Conservation (phyloP, 768 basidiomycete species). For the Hysterangium stoloniferum region DNA sequence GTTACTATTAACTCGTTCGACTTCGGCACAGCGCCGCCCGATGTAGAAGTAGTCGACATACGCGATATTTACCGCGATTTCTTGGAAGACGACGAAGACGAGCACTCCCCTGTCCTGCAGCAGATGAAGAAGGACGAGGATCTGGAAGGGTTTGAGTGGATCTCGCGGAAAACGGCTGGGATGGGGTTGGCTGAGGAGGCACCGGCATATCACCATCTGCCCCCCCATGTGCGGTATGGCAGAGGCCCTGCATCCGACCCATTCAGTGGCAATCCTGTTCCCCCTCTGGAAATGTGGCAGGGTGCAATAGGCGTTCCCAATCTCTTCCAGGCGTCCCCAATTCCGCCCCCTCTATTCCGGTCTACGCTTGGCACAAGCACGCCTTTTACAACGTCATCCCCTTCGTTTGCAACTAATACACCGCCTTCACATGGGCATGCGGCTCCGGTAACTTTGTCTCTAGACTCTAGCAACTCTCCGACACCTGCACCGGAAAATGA, state of each 20-base stretch:
- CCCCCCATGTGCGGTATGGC: conserved; percentile 65
- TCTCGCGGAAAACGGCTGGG: conserved; percentile 54
- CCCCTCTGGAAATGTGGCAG: conserved; percentile 38
- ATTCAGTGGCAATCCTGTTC: conserved; percentile 42
- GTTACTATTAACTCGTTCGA: conserved; percentile 80
- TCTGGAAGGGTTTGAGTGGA: conserved; percentile 81
- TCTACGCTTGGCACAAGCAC: conserved; percentile 15
- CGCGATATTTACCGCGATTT: conserved; percentile 94
- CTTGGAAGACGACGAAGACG: conserved; percentile 68
- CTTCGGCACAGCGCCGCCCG: conserved; percentile 77
- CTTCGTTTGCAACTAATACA: conserved; percentile 5
- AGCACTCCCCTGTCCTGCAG: conserved; percentile 39
- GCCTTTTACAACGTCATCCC: conserved; percentile 12
- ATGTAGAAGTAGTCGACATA: conserved; percentile 85
- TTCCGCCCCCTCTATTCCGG: conserved; percentile 22
- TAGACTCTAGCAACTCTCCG: conserved; percentile 16
- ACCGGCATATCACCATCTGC: conserved; percentile 60
- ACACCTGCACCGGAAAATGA: conserved; percentile 26
- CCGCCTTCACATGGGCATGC: conserved; percentile 11
- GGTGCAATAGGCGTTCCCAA: conserved; percentile 30
- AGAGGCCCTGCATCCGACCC: conserved; percentile 49
- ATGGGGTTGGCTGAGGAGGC: conserved; percentile 43
- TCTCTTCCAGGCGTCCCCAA: conserved; percentile 30
- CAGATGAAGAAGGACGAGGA: conserved; percentile 47
- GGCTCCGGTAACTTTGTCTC: neutral